These are phyloP conservation scores for Samsoniella hepiali DNA, from an alignment of 2,329 filamentous ascomycete species.

Conservation along the genomic window DNA sequence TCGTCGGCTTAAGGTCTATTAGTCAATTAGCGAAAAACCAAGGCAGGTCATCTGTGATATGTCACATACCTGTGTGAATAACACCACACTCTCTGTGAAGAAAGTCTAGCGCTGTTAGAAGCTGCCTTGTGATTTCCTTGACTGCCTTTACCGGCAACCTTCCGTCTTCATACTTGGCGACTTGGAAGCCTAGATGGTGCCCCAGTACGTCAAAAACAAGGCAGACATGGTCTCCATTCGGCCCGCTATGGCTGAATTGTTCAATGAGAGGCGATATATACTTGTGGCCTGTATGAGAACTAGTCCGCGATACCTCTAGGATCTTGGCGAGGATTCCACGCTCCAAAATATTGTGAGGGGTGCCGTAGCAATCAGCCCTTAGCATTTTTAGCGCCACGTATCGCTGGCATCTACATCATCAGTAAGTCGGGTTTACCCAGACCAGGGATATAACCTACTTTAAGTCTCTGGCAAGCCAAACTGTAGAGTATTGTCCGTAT, in stretches of 20 bases:
- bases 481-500: constrained; percentile 25
- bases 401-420: neutral
- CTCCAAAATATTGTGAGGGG: constrained; percentile 22
- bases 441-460: neutral
- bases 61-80: constrained; percentile 1
- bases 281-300: neutral
- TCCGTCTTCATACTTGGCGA: neutral
- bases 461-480: constrained; percentile 25
- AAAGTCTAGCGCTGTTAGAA: neutral
- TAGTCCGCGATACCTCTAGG: neutral
- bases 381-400: constrained; percentile 31
- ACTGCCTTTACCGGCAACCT: constrained; percentile 4
- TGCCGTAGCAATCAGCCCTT: constrained; percentile 21
- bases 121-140: neutral
- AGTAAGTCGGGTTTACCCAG: neutral
- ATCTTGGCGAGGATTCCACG: constrained; percentile 22
- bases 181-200: neutral
- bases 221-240: constrained; percentile 31
- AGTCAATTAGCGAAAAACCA: neutral
- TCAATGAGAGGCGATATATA: constrained; percentile 23
- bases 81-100: constrained; percentile 12
- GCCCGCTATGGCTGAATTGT: constrained; percentile 29
- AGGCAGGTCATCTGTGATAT: neutral
- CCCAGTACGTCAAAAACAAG: constrained; percentile 9
- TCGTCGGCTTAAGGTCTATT: constrained; percentile 11